A percentile compares a stretch with the other conserved stretches of the same genome.
These are phyloP conservation scores for Daldinia vernicosa DNA, from an alignment of 495 filamentous ascomycete genomes.

Conservation along the genomic window DNA sequence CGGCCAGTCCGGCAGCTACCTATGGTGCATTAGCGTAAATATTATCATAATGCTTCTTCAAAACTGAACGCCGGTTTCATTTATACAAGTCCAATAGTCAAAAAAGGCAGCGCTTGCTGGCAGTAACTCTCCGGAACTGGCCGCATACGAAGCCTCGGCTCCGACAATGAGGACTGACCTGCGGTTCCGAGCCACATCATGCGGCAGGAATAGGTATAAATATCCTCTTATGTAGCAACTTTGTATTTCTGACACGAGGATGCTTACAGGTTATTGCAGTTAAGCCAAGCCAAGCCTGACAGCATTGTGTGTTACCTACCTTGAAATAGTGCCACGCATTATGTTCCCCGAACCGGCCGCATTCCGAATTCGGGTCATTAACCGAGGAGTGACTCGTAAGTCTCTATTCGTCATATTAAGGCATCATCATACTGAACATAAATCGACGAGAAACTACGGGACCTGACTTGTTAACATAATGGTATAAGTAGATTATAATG, in stretches of 20 bases:
- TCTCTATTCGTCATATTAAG: constrained; percentile 15
- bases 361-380: constrained; percentile 34
- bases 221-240: neutral
- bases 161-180: constrained; percentile 4
- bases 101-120: neutral
- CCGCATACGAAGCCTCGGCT: constrained; percentile 6
- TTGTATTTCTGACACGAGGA: constrained; percentile 10
- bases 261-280: constrained; percentile 22
- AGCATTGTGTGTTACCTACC: constrained; percentile 33
- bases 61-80: neutral
- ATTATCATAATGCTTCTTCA: neutral
- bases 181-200: constrained; percentile 11
- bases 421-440: neutral
- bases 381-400: constrained; percentile 31
- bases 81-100: neutral
- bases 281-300: constrained; percentile 19
- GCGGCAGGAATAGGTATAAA: constrained; percentile 2
- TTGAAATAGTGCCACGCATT: constrained; percentile 32
- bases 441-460: neutral
- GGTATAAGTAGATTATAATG: neutral
- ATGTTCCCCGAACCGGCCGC: constrained; percentile 21
- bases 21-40: neutral
- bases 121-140: neutral
- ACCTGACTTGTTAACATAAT: constrained; percentile 6
- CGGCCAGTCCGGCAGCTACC: neutral